phyloP scores from a whole-genome alignment of 768 basidiomycete species.

The Strobilomyces echinocephalus region DNA sequence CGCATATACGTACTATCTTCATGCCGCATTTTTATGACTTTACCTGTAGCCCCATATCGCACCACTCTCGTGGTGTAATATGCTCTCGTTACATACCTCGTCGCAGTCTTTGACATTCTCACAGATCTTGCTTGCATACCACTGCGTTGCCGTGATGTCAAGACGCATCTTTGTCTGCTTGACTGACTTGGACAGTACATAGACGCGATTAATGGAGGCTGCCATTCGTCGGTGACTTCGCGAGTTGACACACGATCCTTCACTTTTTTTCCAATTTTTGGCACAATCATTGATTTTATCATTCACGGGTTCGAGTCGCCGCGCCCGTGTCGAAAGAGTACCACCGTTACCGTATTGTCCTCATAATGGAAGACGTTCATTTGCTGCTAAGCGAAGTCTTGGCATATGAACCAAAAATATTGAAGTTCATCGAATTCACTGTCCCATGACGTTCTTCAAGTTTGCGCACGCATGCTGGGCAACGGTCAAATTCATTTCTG shows the following conservation, averaged over 20 bases:
- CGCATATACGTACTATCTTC: conserved; percentile 23
- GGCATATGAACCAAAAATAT: no score
- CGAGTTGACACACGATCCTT: not conserved
- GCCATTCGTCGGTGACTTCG: not conserved
- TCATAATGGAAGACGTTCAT: not conserved
- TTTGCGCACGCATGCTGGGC: no score
- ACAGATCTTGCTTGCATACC: conserved; percentile 7
- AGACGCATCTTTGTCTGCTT: not conserved
- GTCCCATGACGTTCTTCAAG: no score
- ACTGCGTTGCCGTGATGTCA: not conserved
- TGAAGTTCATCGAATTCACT: no score
- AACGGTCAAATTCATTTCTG: no score
- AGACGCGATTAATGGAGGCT: conserved; percentile 4
- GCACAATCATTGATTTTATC: not conserved
- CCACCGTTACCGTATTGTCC: not conserved
- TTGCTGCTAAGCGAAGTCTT: no score
- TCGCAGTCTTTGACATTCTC: not conserved
- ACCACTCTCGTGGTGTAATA: conserved; percentile 21
- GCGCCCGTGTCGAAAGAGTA: not conserved
- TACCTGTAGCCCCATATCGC: conserved; percentile 8
- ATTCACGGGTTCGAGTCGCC: not conserved
- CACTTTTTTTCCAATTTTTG: not conserved
- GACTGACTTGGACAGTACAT: conserved; percentile 1
- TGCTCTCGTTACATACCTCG: conserved; percentile 9
- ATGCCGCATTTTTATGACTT: conserved; percentile 22